Percentiles rank a stretch among this genome's conserved stretches.
Evolutionary conservation across 2,329 filamentous ascomycete genomes (phyloP).

Genomic region (Fusarium fracticaudum): DNA sequence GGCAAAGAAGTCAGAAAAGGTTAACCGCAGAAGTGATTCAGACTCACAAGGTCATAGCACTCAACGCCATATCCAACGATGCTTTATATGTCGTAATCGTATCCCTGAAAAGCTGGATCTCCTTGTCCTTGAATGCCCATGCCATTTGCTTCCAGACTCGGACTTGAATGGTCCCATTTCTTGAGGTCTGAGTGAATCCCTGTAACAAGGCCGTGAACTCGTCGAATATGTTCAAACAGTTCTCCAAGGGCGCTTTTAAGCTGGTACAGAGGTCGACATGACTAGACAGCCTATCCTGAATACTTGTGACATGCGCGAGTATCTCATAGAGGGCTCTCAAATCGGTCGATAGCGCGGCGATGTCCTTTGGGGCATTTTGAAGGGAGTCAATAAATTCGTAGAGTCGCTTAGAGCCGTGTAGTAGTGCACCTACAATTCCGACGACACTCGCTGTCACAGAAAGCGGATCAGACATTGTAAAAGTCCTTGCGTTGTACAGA

Average conservation of each 20-base stretch:
- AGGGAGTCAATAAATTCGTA: neutral
- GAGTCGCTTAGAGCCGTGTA: neutral
- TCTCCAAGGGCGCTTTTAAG: neutral
- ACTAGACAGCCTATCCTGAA: neutral
- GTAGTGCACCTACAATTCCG: accelerated
- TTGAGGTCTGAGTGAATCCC: neutral
- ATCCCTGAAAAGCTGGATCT: neutral
- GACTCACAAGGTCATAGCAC: neutral
- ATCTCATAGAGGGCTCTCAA: neutral
- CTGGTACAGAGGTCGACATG: accelerated
- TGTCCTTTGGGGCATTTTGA: neutral
- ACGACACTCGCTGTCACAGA: neutral
- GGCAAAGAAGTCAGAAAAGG: neutral
- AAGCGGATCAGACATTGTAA: neutral
- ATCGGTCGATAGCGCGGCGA: neutral
- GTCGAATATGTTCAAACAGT: neutral
- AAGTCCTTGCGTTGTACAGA: accelerated
- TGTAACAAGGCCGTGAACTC: neutral
- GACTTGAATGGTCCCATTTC: neutral
- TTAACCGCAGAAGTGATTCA: too few relatives aligned
- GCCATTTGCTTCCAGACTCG: neutral
- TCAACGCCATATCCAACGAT: neutral
- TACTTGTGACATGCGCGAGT: accelerated
- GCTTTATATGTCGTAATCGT: neutral
- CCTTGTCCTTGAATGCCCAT: neutral